Evolutionary conservation across 805 yeast genomes (phyloP), one percentile per base, ranked within the genome.

Genomic region (Candida maris): DNA sequence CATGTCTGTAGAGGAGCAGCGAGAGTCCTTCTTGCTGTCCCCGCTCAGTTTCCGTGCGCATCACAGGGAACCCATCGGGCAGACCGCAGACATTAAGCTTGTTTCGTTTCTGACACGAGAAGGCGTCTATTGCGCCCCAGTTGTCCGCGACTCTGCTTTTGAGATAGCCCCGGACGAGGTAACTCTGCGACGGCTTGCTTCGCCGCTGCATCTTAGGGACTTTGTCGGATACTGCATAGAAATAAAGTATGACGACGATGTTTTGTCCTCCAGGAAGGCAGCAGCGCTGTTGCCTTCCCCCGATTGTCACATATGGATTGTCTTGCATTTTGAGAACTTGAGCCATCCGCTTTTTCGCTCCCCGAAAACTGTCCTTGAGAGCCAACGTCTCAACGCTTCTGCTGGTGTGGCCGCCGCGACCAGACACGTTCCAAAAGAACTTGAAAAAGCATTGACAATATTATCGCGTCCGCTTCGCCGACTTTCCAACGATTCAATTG

Each of bases 141-240:
- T 27, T 5, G 15, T 30, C 12, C 24, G 30, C 6, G 26, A 27
- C 3, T 27, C 18, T 6, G 33, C 39, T 1, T 30, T 27, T 22
- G 32, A 42, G 25, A 33, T 42, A 4, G 16, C 39, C 5, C 41
- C 40, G 1, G 43, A 36, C 31, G 16, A 22, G 4, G 4, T 14
- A 6, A 38, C 39, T n/a, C 26, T 27, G 13, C 28, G 23, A 18
- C n/a, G 5, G 4, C 34, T 37, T 8, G 14, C 23, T 2, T 6
- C 7, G 3, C 17, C 34, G 3, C 4, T 25, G 7, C 7, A 18
- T 8, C 12, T 10, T 7, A 14, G 17, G 15, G 25, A 4, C 7
- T 38, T 42, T 22, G 4, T 34, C n/a, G 46, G 46, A 9, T 42
- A 39, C 20, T 35, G 18, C 25, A 25, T 34, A 9, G 32, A 26